Evolutionary conservation across 2,329 filamentous ascomycete species (phyloP), one percentile per base, ranked within the genome.

Genomic region (Colletotrichum tropicale): DNA sequence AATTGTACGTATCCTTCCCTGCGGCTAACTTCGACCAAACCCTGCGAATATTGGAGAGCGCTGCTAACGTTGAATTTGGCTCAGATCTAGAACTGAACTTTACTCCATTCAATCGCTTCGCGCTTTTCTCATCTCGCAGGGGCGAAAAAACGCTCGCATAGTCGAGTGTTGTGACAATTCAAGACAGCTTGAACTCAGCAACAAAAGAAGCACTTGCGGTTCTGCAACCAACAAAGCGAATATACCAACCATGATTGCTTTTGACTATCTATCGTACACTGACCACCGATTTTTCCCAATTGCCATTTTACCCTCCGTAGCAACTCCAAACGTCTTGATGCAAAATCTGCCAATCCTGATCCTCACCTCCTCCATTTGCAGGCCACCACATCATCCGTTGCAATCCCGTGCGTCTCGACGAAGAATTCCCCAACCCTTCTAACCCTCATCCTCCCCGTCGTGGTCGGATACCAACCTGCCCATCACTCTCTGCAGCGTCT

Each of bases 81-180:
- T 48, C 9, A 48, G 43, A 21, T 4, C 0, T 48, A 48, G 43
- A 48, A 48, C 13, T 12, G 38, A 2, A 48, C 1, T 12, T 48
- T 48, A 9, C 5, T n/a, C 2, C 9, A 3, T 48, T 48, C 18
- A 2, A 2, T 21, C 38, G 18, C 1, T 48, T 7, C 18, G 3
- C 18, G 3, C 5, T 3, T 4, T n/a, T 7, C 18, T n/a, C 5
- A 21, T 7, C 43, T 48, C 10, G 4, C 43, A n/a, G 16, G n/a
- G 10, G 1, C 43, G 0, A 0, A 8, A 48, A 7, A 48, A 6
- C n/a, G 43, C n/a, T 21, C n/a, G 18, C 0, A 6, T 13, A n/a
- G 6, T 48, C 43, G n/a, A 48, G n/a, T 2, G 43, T 6, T 21
- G 43, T 13, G 10, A 48, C 3, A 10, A 21, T 21, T 9, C 6